Evolutionary conservation across 495 filamentous ascomycete genomes (phyloP).

Genomic region (Acidomyces sp.): DNA sequence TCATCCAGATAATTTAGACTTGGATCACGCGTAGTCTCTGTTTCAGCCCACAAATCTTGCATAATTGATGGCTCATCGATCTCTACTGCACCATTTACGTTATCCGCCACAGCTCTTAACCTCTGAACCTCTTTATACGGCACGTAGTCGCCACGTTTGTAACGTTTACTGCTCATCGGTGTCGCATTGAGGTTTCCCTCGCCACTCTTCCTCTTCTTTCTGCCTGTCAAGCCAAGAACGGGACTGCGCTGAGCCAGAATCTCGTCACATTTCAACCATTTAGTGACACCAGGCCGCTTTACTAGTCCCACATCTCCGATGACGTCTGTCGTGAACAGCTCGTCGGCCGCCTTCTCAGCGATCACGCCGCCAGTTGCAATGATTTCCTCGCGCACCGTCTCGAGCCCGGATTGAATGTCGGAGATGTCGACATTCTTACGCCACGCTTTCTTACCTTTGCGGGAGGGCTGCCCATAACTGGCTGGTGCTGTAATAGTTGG

Average conservation of each 20-base stretch:
- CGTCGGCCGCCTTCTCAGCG: constrained; percentile 60
- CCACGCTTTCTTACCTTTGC: constrained; percentile 98
- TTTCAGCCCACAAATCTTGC: constrained; percentile 68
- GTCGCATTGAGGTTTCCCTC: constrained; percentile 53
- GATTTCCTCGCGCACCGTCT: constrained; percentile 71
- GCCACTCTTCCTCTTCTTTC: constrained; percentile 66
- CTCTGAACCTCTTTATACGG: constrained; percentile 65
- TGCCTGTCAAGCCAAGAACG: constrained; percentile 58
- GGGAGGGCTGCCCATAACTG: constrained; percentile 66
- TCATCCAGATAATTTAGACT: constrained; percentile 32
- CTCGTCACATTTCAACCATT: constrained; percentile 73
- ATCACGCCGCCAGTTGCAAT: constrained; percentile 80
- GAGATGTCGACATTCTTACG: constrained; percentile 92
- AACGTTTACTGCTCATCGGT: constrained; percentile 52
- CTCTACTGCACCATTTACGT: constrained; percentile 55
- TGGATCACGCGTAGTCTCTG: constrained; percentile 28
- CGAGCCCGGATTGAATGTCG: constrained; percentile 69
- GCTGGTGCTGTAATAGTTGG: constrained; percentile 32
- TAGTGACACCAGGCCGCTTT: constrained; percentile 50
- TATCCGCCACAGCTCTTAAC: constrained; percentile 46
- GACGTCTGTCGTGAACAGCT: constrained; percentile 74
- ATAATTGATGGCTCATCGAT: constrained; percentile 37
- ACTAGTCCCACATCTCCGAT: constrained; percentile 49
- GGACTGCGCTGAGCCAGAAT: constrained; percentile 76
- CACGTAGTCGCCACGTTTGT: constrained; percentile 56